Conservation (phyloP, 345 rosid species). For the Arabis alpina region DNA sequence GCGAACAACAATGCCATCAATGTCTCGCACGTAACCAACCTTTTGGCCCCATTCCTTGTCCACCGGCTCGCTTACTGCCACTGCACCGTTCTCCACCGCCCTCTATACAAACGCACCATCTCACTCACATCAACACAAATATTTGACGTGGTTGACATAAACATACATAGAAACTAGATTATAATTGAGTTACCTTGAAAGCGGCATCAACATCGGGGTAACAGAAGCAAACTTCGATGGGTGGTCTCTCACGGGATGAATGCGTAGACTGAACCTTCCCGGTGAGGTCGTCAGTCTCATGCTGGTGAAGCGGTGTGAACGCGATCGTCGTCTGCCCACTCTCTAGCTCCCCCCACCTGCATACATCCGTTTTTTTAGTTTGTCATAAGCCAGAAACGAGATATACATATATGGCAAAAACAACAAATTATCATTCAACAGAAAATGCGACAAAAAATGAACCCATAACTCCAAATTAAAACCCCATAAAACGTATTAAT, state of each 20-base stretch:
- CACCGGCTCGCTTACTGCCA: slow-evolving; percentile 66
- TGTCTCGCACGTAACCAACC: slow-evolving; percentile 83
- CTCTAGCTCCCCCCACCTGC: slow-evolving; percentile 86
- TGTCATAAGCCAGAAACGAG: not conserved
- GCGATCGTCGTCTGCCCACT: slow-evolving; percentile 88
- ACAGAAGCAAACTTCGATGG: slow-evolving; percentile 75
- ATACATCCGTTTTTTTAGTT: not conserved
- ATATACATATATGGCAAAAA: not conserved
- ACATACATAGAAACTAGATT: not conserved
- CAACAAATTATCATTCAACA: not conserved
- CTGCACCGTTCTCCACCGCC: slow-evolving; percentile 87
- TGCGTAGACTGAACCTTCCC: slow-evolving; percentile 58
- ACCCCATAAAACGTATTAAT: not conserved
- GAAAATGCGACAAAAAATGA: not conserved
- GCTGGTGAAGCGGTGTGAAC: slow-evolving; percentile 77
- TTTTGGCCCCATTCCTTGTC: slow-evolving; percentile 90
- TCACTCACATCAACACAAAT: not conserved
- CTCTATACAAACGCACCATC: slow-evolving; percentile 49
- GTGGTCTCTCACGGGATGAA: slow-evolving; percentile 46
- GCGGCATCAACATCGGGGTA: slow-evolving; percentile 81
- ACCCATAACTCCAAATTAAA: not conserved
- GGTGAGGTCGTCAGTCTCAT: slow-evolving; percentile 73
- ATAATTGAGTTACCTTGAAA: slow-evolving; percentile 55
- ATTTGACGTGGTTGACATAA: not conserved
- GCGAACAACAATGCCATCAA: slow-evolving; percentile 69